Evolutionary conservation across 352 stramenopile species (phyloP).

Genomic region (Phytophthora macrochlamydospora): DNA sequence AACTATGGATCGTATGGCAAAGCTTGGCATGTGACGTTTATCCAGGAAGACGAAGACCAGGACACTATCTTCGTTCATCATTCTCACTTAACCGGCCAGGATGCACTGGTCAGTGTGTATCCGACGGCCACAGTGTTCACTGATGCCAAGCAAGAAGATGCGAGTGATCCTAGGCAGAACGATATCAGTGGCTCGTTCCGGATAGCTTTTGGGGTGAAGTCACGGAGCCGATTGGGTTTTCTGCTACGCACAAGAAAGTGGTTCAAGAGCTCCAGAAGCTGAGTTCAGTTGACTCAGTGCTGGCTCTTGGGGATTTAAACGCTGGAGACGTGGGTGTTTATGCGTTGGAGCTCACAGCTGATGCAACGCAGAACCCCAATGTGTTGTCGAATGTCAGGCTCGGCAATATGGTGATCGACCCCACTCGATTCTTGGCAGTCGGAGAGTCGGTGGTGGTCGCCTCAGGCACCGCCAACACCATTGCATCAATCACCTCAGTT

Average conservation of each 20-base stretch:
- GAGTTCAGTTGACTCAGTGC: conserved; percentile 56
- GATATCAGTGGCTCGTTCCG: conserved; percentile 71
- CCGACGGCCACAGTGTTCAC: conserved; percentile 67
- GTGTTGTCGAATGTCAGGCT: conserved; percentile 54
- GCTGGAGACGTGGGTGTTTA: conserved; percentile 66
- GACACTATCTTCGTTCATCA: conserved; percentile 83
- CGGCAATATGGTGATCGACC: conserved; percentile 51
- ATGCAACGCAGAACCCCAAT: conserved; percentile 18
- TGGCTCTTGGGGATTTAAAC: conserved; percentile 50
- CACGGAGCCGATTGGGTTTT: conserved; percentile 61
- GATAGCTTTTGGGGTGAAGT: conserved; percentile 55
- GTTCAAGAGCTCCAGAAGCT: conserved; percentile 76
- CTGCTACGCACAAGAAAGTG: conserved; percentile 76
- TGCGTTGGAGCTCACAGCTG: conserved; percentile 53
- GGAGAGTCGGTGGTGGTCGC: conserved; percentile 58
- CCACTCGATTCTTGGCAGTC: conserved; percentile 64
- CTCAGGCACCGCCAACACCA: conserved; percentile 25
- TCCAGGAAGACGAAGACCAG: conserved; percentile 51
- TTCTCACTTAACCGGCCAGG: conserved; percentile 73
- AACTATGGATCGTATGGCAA: conserved; percentile 72
- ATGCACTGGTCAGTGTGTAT: conserved; percentile 71
- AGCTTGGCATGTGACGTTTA: conserved; percentile 94
- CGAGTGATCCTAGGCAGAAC: conserved; percentile 41
- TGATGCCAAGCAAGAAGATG: conserved; percentile 34
- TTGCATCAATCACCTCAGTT: conserved; percentile 46